These are phyloP conservation scores for Apiospora hydei DNA, from an alignment of 2,329 filamentous ascomycete species.

Conservation along the genomic window DNA sequence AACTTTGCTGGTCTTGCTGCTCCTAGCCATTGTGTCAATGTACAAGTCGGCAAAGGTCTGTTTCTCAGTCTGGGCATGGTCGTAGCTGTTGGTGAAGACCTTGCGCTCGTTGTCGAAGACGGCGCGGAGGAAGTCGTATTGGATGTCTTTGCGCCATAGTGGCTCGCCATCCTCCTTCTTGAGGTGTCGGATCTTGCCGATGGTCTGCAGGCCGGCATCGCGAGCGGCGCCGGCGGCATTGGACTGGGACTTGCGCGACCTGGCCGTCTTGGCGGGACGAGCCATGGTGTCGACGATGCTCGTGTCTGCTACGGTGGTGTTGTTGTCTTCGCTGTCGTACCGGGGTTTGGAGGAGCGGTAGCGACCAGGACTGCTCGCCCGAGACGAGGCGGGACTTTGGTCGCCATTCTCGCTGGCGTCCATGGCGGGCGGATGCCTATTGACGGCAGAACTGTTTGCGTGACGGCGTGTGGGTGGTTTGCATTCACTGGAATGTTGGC, in stretches of 20 bases:
- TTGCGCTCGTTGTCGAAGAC: constrained; percentile 77
- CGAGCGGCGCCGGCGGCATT: constrained; percentile 33
- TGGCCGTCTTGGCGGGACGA: constrained; percentile 27
- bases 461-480: background rate
- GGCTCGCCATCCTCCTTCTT: constrained; percentile 91
- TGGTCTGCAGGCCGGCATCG: constrained; percentile 33
- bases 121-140: constrained; percentile 82
- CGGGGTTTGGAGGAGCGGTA: constrained; percentile 21
- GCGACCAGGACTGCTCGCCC: constrained; percentile 26
- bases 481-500: constrained; percentile 19
- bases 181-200: constrained; percentile 80
- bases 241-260: constrained; percentile 35
- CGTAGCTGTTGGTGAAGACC: constrained; percentile 91
- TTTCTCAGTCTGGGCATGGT: constrained; percentile 64
- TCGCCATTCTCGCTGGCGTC: constrained; percentile 27
- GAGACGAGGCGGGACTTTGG: constrained; percentile 26
- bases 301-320: constrained; percentile 36
- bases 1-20: constrained; percentile 99
- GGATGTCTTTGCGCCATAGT: constrained; percentile 86
- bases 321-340: constrained; percentile 28
- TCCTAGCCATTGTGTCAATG: constrained; percentile 97
- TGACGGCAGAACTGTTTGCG: background rate
- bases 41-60: constrained; percentile 94
- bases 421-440: constrained; percentile 22
- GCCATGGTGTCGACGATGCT: constrained; percentile 34